A percentile compares a stretch with the other conserved stretches of the same genome.
Evolutionary conservation across 345 rosid genomes (phyloP).

Genomic region (Eucalyptus tenuipes): DNA sequence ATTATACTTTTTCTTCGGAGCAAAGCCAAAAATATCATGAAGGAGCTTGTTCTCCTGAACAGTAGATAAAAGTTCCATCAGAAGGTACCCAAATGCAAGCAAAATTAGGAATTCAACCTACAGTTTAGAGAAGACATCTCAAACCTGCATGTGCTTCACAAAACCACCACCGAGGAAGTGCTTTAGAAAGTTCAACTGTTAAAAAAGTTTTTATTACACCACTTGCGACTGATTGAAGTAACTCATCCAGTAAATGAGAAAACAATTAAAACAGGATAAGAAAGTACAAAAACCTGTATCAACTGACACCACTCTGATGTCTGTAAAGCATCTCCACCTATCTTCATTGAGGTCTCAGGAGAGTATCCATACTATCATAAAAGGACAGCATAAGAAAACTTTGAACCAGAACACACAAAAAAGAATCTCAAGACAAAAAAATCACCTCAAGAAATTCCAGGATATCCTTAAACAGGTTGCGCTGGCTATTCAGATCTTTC

Average conservation of each 20-base stretch:
- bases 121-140: neutral
- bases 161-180: conserved; percentile 89
- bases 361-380: conserved; percentile 38
- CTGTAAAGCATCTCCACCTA: conserved; percentile 57
- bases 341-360: conserved; percentile 58
- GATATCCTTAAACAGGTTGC: conserved; percentile 75
- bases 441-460: conserved; percentile 74
- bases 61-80: neutral
- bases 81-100: neutral
- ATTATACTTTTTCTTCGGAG: conserved; percentile 43
- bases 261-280: neutral
- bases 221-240: neutral
- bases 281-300: conserved; percentile 38
- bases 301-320: conserved; percentile 65
- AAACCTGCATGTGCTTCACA: conserved; percentile 90
- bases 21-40: conserved; percentile 60
- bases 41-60: conserved; percentile 82
- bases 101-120: neutral
- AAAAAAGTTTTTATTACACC: neutral
- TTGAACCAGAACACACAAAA: neutral
- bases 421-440: neutral
- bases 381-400: neutral
- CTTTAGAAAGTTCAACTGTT: conserved; percentile 75
- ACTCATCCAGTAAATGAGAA: neutral
- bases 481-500: conserved; percentile 82